phyloP scores from a whole-genome alignment of 306 rosid genomes.

The Arachis stenosperma region DNA sequence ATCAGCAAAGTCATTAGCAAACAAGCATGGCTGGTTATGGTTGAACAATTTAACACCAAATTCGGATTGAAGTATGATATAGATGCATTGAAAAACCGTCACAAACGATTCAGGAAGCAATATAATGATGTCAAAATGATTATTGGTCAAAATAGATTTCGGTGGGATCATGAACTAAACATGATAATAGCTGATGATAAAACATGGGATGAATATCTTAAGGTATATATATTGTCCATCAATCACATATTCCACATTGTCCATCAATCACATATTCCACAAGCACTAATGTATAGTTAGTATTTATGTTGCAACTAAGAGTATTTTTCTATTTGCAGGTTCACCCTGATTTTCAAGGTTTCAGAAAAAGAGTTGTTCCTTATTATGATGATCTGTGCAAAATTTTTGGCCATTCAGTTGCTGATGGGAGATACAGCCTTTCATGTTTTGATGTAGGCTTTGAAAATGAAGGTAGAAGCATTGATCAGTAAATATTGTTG shows the following conservation, averaged over 20 bases:
- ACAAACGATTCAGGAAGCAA: conserved; percentile 63
- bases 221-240: conserved; percentile 37
- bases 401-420: conserved; percentile 58
- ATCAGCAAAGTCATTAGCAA: conserved; percentile 49
- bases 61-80: conserved; percentile 56
- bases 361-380: conserved; percentile 45
- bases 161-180: conserved; percentile 50
- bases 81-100: conserved; percentile 58
- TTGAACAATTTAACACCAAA: conserved; percentile 51
- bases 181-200: conserved; percentile 43
- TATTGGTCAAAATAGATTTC: conserved; percentile 50
- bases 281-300: conserved; percentile 4
- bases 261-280: conserved; percentile 9
- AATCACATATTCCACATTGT: conserved; percentile 16
- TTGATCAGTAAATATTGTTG: conserved; percentile 11
- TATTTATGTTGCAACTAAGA: conserved; percentile 31
- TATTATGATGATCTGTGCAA: conserved; percentile 55
- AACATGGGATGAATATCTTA: conserved; percentile 48
- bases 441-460: conserved; percentile 55
- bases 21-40: conserved; percentile 60
- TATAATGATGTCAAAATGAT: conserved; percentile 57
- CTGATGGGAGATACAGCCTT: conserved; percentile 72
- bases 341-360: conserved; percentile 51
- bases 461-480: conserved; percentile 43
- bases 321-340: conserved; percentile 51